Base-by-base conservation (phyloP, 495 filamentous ascomycete species). In the Penicillium lagena region DNA sequence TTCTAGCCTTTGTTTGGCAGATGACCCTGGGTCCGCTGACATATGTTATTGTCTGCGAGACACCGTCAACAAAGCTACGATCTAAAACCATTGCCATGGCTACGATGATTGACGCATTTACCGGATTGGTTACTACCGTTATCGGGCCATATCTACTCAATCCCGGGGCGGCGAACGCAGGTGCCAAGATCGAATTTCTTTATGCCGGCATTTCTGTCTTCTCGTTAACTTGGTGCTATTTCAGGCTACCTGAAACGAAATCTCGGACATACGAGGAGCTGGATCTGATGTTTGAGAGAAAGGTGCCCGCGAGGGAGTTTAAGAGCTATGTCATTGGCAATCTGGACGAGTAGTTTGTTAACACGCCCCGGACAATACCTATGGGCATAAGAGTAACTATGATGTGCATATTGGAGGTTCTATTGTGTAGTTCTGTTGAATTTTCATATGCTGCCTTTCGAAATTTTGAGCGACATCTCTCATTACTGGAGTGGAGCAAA, bases 91-190 rank as follows among this genome's bases (percentile, higher is more conserved):
- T 48, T 8, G 42, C 37, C 34, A 46, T 51, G 31, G 49, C 38
- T 1, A 39, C 39, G 11, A 40, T 51, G 17, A 51, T 39, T 2
- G 37, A 51, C 12, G 42, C 41, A 12, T 32, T 51, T 15, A 37
- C 37, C 38, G 42, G 37, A 2, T 29, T 46, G 9, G 35, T 43
- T 9, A 29, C 48, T 40, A 46, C 46, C 14, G 71, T 82, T 12
- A 51, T 82, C 11, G 81, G 78, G 0, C 78, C 80, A 0, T 80
- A 80, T 52, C 80, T 82, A 78, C 59, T 85, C n/a, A 85, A 84
- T 57, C 76, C 78, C 0, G 69, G 63, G 0, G 79, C 75, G 0
- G 83, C 80, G 73, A 54, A 81, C 48, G 83, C 79, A 72, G 63
- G 70, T 14, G 81, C 76, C 43, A 82, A 75, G 48, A 67, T 77